phyloP scores from a whole-genome alignment of 1,139 yeast species.

The Protomyces gravidus region DNA sequence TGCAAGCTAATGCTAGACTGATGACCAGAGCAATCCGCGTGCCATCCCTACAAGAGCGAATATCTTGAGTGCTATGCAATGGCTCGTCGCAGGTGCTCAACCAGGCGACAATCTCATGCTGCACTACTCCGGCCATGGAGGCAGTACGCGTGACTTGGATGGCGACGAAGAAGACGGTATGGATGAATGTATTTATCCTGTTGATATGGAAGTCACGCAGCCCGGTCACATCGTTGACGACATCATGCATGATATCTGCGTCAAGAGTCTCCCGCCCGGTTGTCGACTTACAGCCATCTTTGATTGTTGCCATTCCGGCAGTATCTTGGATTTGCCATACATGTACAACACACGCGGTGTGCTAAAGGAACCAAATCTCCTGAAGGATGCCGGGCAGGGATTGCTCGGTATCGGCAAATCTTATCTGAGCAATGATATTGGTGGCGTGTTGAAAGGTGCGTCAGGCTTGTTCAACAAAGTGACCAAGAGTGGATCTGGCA shows the following conservation, averaged over 20 bases:
- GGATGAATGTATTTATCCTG: conserved; percentile 88
- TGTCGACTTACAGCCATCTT: conserved; percentile 75
- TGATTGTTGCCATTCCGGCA: conserved; percentile 93
- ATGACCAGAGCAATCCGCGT: conserved; percentile 64
- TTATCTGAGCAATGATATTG: conserved; percentile 66
- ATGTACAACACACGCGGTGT: conserved; percentile 88
- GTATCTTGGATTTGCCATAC: conserved; percentile 83
- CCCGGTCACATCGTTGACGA: conserved; percentile 76
- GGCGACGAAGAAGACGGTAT: conserved; percentile 90
- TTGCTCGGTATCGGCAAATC: conserved; percentile 66
- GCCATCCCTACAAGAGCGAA: conserved; percentile 72
- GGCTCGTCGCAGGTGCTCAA: conserved; percentile 77
- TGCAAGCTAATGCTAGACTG: conserved; percentile 53
- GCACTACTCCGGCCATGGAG: conserved; percentile 91
- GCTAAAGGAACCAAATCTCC: conserved; percentile 79
- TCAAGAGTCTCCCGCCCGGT: conserved; percentile 70
- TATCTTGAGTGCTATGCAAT: conserved; percentile 79
- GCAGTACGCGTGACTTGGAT: conserved; percentile 68
- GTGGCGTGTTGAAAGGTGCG: conserved; percentile 52
- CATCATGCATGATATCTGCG: conserved; percentile 72
- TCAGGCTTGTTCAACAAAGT: conserved; percentile 52
- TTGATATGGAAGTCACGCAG: conserved; percentile 62
- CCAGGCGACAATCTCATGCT: conserved; percentile 55
- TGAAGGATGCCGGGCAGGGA: conserved; percentile 78
- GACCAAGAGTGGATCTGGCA: conserved; percentile 41